phyloP scores from a whole-genome alignment of 164 flowering plant species.

The Stephania japonica region DNA sequence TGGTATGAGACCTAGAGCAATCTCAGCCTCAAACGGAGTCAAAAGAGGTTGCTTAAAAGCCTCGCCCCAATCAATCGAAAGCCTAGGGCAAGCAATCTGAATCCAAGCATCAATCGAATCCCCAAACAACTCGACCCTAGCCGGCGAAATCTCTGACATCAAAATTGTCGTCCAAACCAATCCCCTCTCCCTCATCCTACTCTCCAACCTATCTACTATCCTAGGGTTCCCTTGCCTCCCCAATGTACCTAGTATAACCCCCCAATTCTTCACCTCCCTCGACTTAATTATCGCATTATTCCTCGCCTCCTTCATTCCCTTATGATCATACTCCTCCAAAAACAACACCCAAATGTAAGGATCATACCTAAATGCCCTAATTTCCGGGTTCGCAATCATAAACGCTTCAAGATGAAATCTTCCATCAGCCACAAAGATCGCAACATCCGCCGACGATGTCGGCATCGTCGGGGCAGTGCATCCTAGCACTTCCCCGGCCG shows the following conservation, averaged over 20 bases:
- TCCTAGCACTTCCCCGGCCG: slow-evolving; percentile 88
- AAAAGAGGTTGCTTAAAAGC: slow-evolving; percentile 76
- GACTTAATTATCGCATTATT: slow-evolving; percentile 63
- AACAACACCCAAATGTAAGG: slow-evolving; percentile 81
- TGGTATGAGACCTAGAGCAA: slow-evolving; percentile 64
- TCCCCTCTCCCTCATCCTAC: slow-evolving; percentile 60
- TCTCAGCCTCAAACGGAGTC: slow-evolving; percentile 92
- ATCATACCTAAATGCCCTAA: slow-evolving; percentile 75
- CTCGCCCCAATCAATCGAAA: slow-evolving; percentile 98
- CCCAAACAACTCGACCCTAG: slow-evolving; percentile 63
- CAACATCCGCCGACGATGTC: slow-evolving; percentile 22
- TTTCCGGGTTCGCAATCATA: slow-evolving; percentile 87
- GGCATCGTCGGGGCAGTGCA: slow-evolving; percentile 77
- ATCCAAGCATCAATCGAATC: slow-evolving; percentile 96
- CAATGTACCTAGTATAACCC: slow-evolving; percentile 81
- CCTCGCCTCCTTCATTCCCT: slow-evolving; percentile 76
- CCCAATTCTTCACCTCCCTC: slow-evolving; percentile 61
- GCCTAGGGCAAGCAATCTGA: slow-evolving; percentile 92
- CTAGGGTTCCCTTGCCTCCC: slow-evolving; percentile 95
- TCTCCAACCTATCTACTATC: slow-evolving; percentile 66
- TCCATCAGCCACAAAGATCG: slow-evolving; percentile 91
- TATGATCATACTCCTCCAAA: slow-evolving; percentile 87
- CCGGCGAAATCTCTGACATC: slow-evolving; percentile 87
- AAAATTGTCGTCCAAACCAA: slow-evolving; percentile 55
- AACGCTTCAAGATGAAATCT: slow-evolving; percentile 94